Evolutionary conservation across 768 basidiomycete genomes (phyloP).

Genomic region (Mycena leptocephala): DNA sequence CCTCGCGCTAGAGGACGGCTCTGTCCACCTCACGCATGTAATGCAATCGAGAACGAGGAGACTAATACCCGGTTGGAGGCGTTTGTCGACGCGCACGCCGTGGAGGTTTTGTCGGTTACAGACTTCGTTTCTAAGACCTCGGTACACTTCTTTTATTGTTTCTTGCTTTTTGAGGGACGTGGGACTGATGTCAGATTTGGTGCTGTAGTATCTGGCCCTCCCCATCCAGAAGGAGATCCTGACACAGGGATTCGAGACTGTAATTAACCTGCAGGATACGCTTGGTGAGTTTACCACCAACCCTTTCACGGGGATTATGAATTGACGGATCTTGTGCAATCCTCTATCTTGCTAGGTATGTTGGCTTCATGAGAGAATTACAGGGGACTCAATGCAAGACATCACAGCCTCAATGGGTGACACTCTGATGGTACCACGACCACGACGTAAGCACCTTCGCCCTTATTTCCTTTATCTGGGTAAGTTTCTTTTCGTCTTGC

Average conservation of each 20-base stretch:
- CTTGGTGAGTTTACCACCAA: conserved; percentile 38
- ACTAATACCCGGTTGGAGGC: conserved; percentile 62
- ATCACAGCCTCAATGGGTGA: conserved; percentile 24
- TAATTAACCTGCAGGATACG: conserved; percentile 70
- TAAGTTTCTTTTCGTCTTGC: background rate
- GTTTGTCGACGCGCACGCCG: conserved; percentile 61
- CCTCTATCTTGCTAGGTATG: too few relatives aligned
- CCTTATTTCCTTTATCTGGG: too few relatives aligned
- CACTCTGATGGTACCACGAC: conserved; percentile 39
- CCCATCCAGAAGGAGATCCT: conserved; percentile 61
- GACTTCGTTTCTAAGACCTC: conserved; percentile 60
- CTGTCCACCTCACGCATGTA: conserved; percentile 49
- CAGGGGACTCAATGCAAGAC: too few relatives aligned
- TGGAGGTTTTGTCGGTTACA: conserved; percentile 58
- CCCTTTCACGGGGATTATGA: too few relatives aligned
- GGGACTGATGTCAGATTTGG: background rate
- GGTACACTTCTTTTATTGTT: too few relatives aligned
- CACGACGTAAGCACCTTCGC: conserved; percentile 37
- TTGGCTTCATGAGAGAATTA: too few relatives aligned
- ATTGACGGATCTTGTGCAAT: too few relatives aligned
- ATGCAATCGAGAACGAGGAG: conserved; percentile 37
- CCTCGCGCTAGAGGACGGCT: conserved; percentile 49
- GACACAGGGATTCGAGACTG: conserved; percentile 64
- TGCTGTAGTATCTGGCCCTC: conserved; percentile 50
- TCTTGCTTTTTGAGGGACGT: too few relatives aligned